Percentiles rank a stretch among this genome's conserved stretches.
Conservation (phyloP, 2,329 filamentous ascomycete genomes). For the Penicillium glabrum region DNA sequence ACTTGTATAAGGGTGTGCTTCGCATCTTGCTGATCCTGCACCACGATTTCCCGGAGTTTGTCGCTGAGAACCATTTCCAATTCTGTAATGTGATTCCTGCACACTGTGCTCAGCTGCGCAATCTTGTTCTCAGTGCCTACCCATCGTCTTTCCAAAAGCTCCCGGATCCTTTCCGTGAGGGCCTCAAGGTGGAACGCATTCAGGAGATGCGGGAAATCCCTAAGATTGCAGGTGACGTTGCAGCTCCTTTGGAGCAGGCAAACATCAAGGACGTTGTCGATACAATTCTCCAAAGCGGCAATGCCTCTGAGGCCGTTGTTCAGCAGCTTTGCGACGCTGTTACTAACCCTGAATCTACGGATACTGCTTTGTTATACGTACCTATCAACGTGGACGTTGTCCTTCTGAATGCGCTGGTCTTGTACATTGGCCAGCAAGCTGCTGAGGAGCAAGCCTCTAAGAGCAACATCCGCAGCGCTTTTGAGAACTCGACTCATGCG, state of each 20-base stretch:
- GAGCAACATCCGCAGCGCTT: conserved; percentile 58
- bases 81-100: conserved; percentile 79
- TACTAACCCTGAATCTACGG: conserved; percentile 57
- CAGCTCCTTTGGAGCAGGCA: conserved; percentile 46
- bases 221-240: conserved; percentile 63
- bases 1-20: conserved; percentile 79
- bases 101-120: conserved; percentile 83
- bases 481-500: conserved; percentile 67
- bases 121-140: conserved; percentile 80
- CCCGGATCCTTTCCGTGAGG: conserved; percentile 69
- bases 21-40: conserved; percentile 83
- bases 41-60: conserved; percentile 92
- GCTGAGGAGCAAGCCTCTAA: conserved; percentile 60
- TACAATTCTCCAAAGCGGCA: conserved; percentile 54
- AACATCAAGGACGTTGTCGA: conserved; percentile 58
- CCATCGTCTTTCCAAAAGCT: conserved; percentile 69
- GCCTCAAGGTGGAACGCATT: conserved; percentile 72
- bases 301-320: conserved; percentile 66
- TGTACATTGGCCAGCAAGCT: conserved; percentile 76
- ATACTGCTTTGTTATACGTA: conserved; percentile 66
- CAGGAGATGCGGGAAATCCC: conserved; percentile 72
- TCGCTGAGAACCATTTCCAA: conserved; percentile 81
- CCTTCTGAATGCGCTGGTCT: conserved; percentile 78
- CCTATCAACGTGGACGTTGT: conserved; percentile 67
- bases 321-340: conserved; percentile 75